Evolutionary conservation across 306 rosid species (phyloP).

Genomic region (Malus orientalis): DNA sequence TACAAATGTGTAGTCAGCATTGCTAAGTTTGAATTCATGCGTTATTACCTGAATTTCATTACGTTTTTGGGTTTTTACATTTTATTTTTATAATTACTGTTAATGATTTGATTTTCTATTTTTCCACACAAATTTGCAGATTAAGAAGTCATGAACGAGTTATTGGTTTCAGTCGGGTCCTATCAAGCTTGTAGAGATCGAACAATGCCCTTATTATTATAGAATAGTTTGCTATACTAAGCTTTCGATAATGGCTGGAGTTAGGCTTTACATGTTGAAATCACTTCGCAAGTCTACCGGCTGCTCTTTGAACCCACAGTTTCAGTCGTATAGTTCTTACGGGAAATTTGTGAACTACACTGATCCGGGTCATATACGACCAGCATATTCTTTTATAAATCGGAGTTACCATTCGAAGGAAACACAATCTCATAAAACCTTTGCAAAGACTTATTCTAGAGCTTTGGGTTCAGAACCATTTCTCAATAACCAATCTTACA

Average conservation of each 20-base stretch:
- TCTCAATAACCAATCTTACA: constrained; percentile 1
- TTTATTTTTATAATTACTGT: background rate
- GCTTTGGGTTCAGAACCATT: constrained; percentile 16
- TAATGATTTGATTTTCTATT: background rate
- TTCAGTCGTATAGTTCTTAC: constrained; percentile 17
- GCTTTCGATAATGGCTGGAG: constrained; percentile 39
- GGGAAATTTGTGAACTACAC: constrained; percentile 12
- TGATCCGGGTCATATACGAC: background rate
- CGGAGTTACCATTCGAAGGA: background rate
- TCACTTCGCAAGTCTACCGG: constrained; percentile 23
- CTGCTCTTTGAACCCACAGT: constrained; percentile 14
- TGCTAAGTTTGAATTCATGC: too few species aligned
- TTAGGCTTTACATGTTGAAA: constrained; percentile 34
- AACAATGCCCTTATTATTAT: background rate
- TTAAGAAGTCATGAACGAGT: constrained; percentile 2
- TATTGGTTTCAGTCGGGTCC: background rate
- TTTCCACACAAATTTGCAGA: constrained; percentile 24
- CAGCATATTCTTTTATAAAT: too few species aligned
- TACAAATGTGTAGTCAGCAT: too few species aligned
- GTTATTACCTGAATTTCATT: background rate
- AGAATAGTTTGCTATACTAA: background rate
- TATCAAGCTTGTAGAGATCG: background rate
- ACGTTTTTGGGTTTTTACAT: constrained; percentile 14
- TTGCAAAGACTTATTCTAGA: constrained; percentile 8
- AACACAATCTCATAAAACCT: constrained; percentile 2